Base-by-base conservation (phyloP, 371 early-diverging fungal genomes). In the Basidiobolus meristosporus region DNA sequence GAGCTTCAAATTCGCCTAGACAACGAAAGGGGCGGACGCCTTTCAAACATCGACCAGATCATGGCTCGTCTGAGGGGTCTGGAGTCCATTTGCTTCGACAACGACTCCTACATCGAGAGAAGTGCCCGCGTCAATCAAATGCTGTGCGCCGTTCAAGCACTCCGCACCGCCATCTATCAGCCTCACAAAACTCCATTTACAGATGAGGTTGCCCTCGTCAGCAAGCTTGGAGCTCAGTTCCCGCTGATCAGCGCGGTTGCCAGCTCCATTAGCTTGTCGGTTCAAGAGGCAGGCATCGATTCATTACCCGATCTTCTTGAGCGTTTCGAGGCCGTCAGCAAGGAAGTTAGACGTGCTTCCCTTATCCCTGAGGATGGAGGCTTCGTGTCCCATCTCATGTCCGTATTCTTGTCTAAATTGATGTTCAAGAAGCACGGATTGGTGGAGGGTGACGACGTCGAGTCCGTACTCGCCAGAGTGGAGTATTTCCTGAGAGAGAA, bases 381-480 rank as follows among this genome's bases (percentile, higher is more conserved):
- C 29, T 69, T 82, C 42, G 60, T 91, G 44, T 76, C 86, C 29
- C 89, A 90, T 53, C 59, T 69, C 7, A 56, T 84, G 35, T 84
- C 92, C 9, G 52, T 58, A 33, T 48, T 70, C 0, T 53, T 92
- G 44, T 87, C 88, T 42, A 67, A 64, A 43, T 46, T 89, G 20
- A 70, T 91, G 70, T 71, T 90, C 45, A 67, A 53, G 39, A 91
- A 90, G 66, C 65, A 77, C 36, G 96, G 93, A 1, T 53, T 81
- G 41, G 87, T 90, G 2, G 55, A 73, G 41, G 95, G 93, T 26
- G 69, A 73, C 31, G 92, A 90, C 53, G 69, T 85, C n/a, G 93
- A 96, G 48, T 64, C 89, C 1, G 65, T 90, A 38, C 50, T 93
- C 35, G 77, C 90, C 7, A 74, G 96, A 39, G 60, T 82, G 12